Percentiles rank a stretch among this genome's conserved stretches.
Conservation (phyloP, 2,329 filamentous ascomycete species). For the Amesomyces nigricolor region DNA sequence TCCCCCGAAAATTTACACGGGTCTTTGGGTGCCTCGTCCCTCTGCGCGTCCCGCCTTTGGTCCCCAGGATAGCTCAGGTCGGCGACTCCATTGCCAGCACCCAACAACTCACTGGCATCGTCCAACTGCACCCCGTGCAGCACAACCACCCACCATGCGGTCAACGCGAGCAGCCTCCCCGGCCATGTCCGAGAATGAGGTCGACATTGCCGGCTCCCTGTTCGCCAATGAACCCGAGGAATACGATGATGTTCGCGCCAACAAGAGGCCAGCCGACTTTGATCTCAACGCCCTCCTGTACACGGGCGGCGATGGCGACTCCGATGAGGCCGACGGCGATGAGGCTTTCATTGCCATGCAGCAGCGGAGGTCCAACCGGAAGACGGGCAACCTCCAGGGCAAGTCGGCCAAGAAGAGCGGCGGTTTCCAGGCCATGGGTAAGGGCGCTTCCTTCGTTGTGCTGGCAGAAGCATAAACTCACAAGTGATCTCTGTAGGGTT, state of each 20-base stretch:
- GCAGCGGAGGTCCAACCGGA: conserved; percentile 83
- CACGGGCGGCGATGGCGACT: conserved; percentile 43
- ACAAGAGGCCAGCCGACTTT: conserved; percentile 42
- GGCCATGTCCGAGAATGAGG: conserved; percentile 78
- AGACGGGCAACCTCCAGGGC: conserved; percentile 73
- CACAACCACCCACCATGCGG: conserved; percentile 46
- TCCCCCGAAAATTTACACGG: conserved; percentile 16
- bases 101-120: not conserved
- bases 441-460: not conserved
- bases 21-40: too few species aligned
- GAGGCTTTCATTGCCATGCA: conserved; percentile 86
- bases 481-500: conserved; percentile 46
- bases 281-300: conserved; percentile 59
- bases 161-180: conserved; percentile 69
- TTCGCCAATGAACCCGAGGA: conserved; percentile 57
- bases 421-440: conserved; percentile 92
- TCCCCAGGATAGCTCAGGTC: not conserved
- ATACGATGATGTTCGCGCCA: conserved; percentile 37
- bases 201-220: conserved; percentile 79
- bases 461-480: conserved; percentile 10
- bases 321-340: conserved; percentile 59
- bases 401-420: conserved; percentile 89
- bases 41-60: not conserved
- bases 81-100: not conserved
- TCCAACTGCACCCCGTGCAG: conserved; percentile 1